Conservation (phyloP, 176 grass and related monocot species). For the Ensete glaucum region DNA sequence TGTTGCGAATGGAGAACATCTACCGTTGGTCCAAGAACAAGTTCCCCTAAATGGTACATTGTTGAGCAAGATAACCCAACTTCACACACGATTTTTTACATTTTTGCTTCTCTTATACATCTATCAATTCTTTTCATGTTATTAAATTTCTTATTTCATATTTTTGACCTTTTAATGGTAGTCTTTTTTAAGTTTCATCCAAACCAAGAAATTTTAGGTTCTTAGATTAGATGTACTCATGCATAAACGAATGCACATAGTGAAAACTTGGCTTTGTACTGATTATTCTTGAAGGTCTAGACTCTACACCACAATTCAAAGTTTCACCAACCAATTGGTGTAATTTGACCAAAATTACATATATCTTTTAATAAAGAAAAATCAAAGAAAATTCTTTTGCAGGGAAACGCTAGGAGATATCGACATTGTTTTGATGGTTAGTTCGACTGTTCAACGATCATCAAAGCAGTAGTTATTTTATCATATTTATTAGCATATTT, state of each 20-base stretch:
- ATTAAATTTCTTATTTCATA: not conserved
- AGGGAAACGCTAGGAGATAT: no score
- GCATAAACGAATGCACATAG: not conserved
- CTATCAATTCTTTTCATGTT: not conserved
- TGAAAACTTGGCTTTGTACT: no score
- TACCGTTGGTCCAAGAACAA: conserved; percentile 69
- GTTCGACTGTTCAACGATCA: no score
- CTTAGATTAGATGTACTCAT: not conserved
- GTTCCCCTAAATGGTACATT: conserved; percentile 72
- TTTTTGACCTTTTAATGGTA: not conserved
- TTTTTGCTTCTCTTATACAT: not conserved
- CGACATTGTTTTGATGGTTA: no score
- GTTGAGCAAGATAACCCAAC: conserved; percentile 1
- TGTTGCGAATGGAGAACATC: conserved; percentile 79
- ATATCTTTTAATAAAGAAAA: no score
- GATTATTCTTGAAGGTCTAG: no score
- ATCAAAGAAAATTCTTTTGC: no score
- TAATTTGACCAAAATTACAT: no score
- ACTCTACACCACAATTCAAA: no score
- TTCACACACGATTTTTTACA: not conserved
- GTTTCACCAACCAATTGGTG: no score
- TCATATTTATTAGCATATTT: no score
- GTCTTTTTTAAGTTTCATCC: not conserved
- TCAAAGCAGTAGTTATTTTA: no score
- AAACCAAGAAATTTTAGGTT: not conserved